Conservation (phyloP, 2,329 filamentous ascomycete genomes). For the Dactylellina leptospora region DNA sequence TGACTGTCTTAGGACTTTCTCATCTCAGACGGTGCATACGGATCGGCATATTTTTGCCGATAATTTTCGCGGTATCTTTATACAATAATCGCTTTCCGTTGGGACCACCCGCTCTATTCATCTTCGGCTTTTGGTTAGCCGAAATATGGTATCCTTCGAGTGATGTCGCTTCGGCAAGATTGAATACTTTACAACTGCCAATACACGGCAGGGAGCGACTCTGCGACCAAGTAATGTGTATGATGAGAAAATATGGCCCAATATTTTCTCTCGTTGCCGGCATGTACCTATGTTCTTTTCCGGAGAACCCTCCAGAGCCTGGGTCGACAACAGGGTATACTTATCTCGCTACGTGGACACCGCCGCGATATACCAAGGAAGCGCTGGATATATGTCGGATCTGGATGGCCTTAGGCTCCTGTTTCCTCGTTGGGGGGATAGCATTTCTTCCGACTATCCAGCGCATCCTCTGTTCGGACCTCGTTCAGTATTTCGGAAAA, state of each 20-base stretch:
- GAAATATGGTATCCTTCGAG: conserved; percentile 23
- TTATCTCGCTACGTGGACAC: conserved; percentile 4
- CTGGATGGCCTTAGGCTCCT: conserved; percentile 15
- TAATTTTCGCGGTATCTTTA: neutral
- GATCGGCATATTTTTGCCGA: conserved; percentile 56
- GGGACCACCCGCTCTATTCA: conserved; percentile 28
- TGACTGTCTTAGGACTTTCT: conserved; percentile 60
- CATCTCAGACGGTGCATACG: conserved; percentile 59
- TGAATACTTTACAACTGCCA: neutral
- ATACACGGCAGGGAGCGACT: neutral
- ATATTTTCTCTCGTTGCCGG: neutral
- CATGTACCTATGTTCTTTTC: conserved; percentile 35
- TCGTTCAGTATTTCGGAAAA: conserved; percentile 71
- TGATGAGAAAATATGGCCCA: neutral
- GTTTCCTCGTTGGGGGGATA: conserved; percentile 16
- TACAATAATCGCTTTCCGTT: conserved; percentile 11
- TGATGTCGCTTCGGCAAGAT: neutral
- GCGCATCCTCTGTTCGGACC: conserved; percentile 54
- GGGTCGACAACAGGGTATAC: conserved; percentile 23
- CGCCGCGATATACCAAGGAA: neutral
- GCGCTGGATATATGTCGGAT: neutral
- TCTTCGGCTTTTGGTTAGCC: conserved; percentile 22
- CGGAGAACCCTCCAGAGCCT: neutral
- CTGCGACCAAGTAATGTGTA: neutral
- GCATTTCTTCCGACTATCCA: conserved; percentile 21